Percentiles rank a stretch among this genome's conserved stretches.
Evolutionary conservation across 495 filamentous ascomycete species (phyloP).

Genomic region (Apodospora peruviana): DNA sequence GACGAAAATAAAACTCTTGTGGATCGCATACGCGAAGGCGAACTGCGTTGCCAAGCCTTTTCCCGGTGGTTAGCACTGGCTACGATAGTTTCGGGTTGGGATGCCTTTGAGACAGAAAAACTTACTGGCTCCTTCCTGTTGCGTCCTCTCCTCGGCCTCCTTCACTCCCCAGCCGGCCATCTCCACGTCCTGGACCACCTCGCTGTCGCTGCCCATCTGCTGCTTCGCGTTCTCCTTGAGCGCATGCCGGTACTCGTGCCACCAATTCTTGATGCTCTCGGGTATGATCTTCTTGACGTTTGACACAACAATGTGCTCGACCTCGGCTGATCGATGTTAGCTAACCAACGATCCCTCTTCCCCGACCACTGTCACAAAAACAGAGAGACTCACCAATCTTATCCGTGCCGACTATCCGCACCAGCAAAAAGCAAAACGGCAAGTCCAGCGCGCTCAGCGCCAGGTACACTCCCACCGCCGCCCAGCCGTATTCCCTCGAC

Average conservation of each 20-base stretch:
- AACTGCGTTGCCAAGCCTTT: constrained; percentile 67
- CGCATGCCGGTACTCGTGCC: constrained; percentile 34
- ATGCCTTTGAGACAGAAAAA: too few species aligned
- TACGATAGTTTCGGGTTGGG: background rate
- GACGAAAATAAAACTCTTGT: constrained; percentile 97
- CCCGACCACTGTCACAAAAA: background rate
- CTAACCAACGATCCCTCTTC: background rate
- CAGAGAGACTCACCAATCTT: constrained; percentile 54
- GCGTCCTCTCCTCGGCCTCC: constrained; percentile 42
- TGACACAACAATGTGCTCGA: constrained; percentile 46
- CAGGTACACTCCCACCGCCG: constrained; percentile 87
- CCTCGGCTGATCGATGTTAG: constrained; percentile 32
- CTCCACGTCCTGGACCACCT: constrained; percentile 31
- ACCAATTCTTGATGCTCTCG: constrained; percentile 39
- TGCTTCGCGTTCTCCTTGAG: constrained; percentile 28
- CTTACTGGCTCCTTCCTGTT: constrained; percentile 50
- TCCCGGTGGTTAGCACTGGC: background rate
- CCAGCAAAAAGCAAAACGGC: constrained; percentile 87
- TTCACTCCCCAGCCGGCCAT: constrained; percentile 48
- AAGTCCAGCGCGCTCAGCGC: constrained; percentile 80
- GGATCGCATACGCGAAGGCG: constrained; percentile 90
- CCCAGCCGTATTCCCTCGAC: constrained; percentile 92
- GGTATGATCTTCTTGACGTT: constrained; percentile 45
- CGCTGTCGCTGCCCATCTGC: constrained; percentile 17
- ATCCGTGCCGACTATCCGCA: constrained; percentile 77